phyloP scores from a whole-genome alignment of 176 grass and related monocot genomes.

The Cocos nucifera region DNA sequence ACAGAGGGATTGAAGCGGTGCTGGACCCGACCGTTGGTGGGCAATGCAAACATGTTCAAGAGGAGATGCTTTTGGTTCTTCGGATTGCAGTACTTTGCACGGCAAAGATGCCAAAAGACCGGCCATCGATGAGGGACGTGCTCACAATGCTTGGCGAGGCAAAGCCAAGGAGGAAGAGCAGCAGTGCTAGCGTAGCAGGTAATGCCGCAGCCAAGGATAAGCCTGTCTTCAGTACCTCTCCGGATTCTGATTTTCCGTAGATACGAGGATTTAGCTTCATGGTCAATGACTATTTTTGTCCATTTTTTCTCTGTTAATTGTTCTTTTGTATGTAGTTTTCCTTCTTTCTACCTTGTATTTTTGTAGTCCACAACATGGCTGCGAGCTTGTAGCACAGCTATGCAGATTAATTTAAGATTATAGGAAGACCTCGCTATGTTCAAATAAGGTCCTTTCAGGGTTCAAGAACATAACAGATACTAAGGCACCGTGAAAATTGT shows the following conservation, averaged over 20 bases:
- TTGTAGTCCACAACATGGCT: no score
- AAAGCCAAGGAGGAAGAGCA: constrained; percentile 79
- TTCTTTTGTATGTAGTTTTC: no score
- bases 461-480: no score
- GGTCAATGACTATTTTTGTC: no score
- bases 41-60: constrained; percentile 59
- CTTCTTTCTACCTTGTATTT: no score
- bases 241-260: constrained; percentile 37
- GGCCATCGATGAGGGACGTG: constrained; percentile 84
- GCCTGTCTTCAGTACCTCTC: constrained; percentile 70
- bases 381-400: no score
- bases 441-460: no score
- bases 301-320: no score
- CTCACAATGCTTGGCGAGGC: constrained; percentile 92
- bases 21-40: constrained; percentile 56
- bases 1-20: constrained; percentile 40
- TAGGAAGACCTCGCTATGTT: no score
- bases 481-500: no score
- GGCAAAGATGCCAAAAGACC: constrained; percentile 56
- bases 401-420: no score
- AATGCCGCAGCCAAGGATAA: constrained; percentile 57
- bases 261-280: no score
- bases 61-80: constrained; percentile 93
- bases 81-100: constrained; percentile 94
- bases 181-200: constrained; percentile 26